These are phyloP conservation scores for Saccharomycopsis schoenii DNA, from an alignment of 805 yeast species.

Conservation along the genomic window DNA sequence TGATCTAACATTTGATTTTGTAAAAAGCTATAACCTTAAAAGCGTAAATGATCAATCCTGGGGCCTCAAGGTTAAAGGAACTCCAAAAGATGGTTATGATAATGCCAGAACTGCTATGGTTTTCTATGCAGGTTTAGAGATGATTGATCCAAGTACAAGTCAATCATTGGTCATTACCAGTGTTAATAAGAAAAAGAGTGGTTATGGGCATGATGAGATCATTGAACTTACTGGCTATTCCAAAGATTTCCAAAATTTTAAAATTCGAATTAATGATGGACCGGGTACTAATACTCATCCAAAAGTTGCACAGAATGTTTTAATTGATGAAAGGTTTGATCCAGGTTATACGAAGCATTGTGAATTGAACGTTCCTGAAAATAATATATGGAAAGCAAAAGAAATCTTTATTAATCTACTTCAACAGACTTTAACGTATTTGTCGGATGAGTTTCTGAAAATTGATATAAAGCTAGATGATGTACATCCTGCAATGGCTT, in stretches of 20 bases:
- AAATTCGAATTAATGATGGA: conserved; percentile 48
- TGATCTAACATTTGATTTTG: conserved; percentile 59
- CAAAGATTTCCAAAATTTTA: conserved; percentile 58
- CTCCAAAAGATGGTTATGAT: conserved; percentile 43
- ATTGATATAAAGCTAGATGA: conserved; percentile 25
- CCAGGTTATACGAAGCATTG: conserved; percentile 54
- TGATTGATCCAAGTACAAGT: conserved; percentile 18
- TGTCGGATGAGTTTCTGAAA: conserved; percentile 26
- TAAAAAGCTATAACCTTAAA: conserved; percentile 37
- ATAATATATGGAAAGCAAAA: conserved; percentile 64
- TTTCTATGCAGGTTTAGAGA: conserved; percentile 72
- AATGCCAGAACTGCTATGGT: conserved; percentile 52
- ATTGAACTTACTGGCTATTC: conserved; percentile 42
- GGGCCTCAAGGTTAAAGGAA: conserved; percentile 67
- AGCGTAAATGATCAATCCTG: conserved; percentile 57
- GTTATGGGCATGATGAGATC: conserved; percentile 27
- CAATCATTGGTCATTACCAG: conserved; percentile 24
- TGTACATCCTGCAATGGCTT: conserved; percentile 32
- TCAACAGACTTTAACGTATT: conserved; percentile 53
- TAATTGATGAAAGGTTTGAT: conserved; percentile 38
- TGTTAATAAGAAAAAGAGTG: conserved; percentile 27
- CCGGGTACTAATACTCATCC: conserved; percentile 38
- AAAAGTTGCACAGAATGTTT: conserved; percentile 21
- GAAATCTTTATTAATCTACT: conserved; percentile 64
- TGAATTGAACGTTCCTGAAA: conserved; percentile 62